Evolutionary conservation across 306 rosid genomes (phyloP), one percentile per base, ranked within the genome.

Genomic region (Quercus ilex): DNA sequence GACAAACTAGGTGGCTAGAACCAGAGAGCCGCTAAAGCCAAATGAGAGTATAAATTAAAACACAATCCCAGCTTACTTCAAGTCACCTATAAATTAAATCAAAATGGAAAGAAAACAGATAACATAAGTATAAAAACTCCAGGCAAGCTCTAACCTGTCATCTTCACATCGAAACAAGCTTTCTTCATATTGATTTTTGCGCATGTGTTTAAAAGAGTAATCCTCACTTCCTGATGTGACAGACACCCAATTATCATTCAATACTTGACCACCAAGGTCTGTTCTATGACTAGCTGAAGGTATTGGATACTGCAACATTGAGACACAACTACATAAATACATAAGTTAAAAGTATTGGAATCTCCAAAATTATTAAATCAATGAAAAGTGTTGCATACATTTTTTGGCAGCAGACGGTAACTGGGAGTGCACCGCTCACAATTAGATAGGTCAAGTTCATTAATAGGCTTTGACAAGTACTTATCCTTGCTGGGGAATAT

Each of bases 151-250:
- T 73, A 69, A 96, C 99, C 99, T 96, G 90, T 96, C 99, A 86
- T 96, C 99, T 89, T 96, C 99, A 20, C 99, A 96, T 84, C 99
- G 92, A 80, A 96, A 96, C 87, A 96, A 86, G 81, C 99, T 96
- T 85, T 96, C 99, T 86, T 96, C 99, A 77, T 96, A 96, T 84
- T 96, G 99, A 83, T 96, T 96, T 89, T 96, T 96, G 80, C 99
- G 99, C 99, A 96, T 96, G 82, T 96, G 99, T 87, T 96, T 96
- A 73, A 96, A 96, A 77, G 99, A 96, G 83, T 96, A 96, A 82
- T 96, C 99, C 85, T 96, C 99, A 68, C 99, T 96, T 82, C 99
- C 99, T 71, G 99, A 96, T 79, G 99, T 96, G 75, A 96, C 99
- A 49, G 99, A 96, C 43, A 96, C 99, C 99, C 98, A 96, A 67